Evolutionary conservation across 2,329 filamentous ascomycete species (phyloP), one percentile per base, ranked within the genome.

Genomic region (Claviceps paspali): DNA sequence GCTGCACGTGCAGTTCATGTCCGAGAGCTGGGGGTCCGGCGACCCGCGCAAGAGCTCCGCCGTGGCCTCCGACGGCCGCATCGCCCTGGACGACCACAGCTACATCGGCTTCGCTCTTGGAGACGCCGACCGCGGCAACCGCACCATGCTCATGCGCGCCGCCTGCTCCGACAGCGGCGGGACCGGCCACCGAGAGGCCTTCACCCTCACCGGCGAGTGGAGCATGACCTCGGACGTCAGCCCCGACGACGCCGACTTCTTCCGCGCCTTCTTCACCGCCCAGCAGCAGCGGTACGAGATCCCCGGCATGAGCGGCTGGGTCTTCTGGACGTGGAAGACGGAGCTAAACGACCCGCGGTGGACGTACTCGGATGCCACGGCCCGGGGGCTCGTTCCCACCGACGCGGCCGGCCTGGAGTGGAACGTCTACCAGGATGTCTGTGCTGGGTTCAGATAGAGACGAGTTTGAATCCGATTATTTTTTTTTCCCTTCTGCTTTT

Each of bases 261-360:
- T 76, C 52, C 54, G 44, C 39, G 55, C 62, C 41, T 77, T 65
- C 62, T 76, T 71, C 50, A 65, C 65, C 2, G 70, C 70, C 1
- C 71, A 76, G 54, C 60, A 67, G 6, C 58, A 62, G 40, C 55
- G 63, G 2, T 76, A 73, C 41, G 71, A 76, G 53, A 61, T 60
- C 43, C 46, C 47, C 0, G 53, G 59, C 38, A 49, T 48, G 46
- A 55, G 57, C n/a, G 69, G 70, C 0, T 76, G 70, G 69, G 51
- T 70, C 2, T 76, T 70, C 47, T 76, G 72, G 72, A 62, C 62
- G 1, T 76, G 71, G 71, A 76, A 74, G 57, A 50, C 51, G 12
- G 49, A 54, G 39, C 38, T 53, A 11, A 48, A 49, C 6, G 51
- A 54, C 36, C 52, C 51, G 15, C 41, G 48, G n/a, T 54, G 51